A percentile compares a stretch with the other conserved stretches of the same genome.
phyloP scores from a whole-genome alignment of 495 filamentous ascomycete species.

The Trichoderma virens region DNA sequence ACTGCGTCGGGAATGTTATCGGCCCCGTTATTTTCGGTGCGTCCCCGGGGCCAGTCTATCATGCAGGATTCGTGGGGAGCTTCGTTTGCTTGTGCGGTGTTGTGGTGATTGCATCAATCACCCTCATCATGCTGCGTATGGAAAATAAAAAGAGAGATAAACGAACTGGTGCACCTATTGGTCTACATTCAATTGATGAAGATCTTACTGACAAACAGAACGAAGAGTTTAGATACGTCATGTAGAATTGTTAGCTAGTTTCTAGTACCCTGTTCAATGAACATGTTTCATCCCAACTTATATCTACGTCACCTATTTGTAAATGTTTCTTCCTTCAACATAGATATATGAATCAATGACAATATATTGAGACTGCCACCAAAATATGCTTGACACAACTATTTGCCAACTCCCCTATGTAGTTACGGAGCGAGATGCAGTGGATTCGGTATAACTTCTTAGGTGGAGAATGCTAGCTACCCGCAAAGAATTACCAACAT shows the following conservation, averaged over 20 bases:
- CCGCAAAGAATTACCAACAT: too few relatives aligned
- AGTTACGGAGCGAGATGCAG: too few relatives aligned
- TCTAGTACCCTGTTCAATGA: not conserved
- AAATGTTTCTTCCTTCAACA: too few relatives aligned
- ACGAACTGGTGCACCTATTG: slow-evolving; percentile 24
- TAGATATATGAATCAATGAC: too few relatives aligned
- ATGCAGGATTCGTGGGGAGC: slow-evolving; percentile 18
- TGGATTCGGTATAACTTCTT: too few relatives aligned
- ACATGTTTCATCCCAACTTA: not conserved
- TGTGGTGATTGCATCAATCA: slow-evolving; percentile 30
- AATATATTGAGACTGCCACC: too few relatives aligned
- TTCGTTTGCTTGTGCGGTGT: slow-evolving; percentile 34
- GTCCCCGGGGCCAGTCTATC: not conserved
- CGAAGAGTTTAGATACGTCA: slow-evolving; percentile 4
- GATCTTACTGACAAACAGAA: slow-evolving; percentile 32
- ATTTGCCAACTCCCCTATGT: too few relatives aligned
- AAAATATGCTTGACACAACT: too few relatives aligned
- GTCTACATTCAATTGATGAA: slow-evolving; percentile 37
- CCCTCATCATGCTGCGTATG: slow-evolving; percentile 29
- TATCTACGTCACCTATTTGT: too few relatives aligned
- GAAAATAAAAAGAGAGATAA: slow-evolving; percentile 28
- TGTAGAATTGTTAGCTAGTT: not conserved
- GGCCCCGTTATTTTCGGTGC: slow-evolving; percentile 30
- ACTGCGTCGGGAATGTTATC: slow-evolving; percentile 24
- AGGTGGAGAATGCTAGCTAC: too few relatives aligned